These are phyloP conservation scores for Canariomyces notabilis DNA, from an alignment of 2,329 filamentous ascomycete species.

Conservation along the genomic window DNA sequence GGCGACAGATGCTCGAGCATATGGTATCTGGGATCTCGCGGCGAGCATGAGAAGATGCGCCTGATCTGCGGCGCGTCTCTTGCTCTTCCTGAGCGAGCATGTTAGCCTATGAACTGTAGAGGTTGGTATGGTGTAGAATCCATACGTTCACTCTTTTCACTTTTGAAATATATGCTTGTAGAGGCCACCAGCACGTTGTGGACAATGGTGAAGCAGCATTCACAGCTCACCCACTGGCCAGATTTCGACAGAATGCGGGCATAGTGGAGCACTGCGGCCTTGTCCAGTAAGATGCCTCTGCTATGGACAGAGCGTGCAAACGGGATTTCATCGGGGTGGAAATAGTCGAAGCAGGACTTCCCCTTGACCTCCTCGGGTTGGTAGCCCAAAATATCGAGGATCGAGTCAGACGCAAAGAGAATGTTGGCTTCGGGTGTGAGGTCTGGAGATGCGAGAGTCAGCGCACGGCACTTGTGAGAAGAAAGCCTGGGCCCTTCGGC, in stretches of 20 bases:
- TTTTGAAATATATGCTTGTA: conserved; percentile 69
- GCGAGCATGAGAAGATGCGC: conserved; percentile 74
- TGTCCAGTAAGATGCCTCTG: conserved; percentile 71
- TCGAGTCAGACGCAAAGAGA: conserved; percentile 77
- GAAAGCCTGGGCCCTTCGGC: neutral
- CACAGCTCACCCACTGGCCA: conserved; percentile 71
- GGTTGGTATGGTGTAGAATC: conserved; percentile 17
- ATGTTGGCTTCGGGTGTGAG: conserved; percentile 71
- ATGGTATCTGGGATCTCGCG: conserved; percentile 78
- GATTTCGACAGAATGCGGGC: conserved; percentile 64
- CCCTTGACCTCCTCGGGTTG: conserved; percentile 69
- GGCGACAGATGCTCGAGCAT: conserved; percentile 82
- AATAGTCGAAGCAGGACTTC: conserved; percentile 78
- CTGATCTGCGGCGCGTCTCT: conserved; percentile 73
- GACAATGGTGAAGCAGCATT: conserved; percentile 85
- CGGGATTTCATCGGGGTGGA: conserved; percentile 74
- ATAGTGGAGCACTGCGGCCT: conserved; percentile 79
- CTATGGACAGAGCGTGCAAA: conserved; percentile 68
- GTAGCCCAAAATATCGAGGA: conserved; percentile 78
- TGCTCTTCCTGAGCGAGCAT: conserved; percentile 58
- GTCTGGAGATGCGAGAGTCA: conserved; percentile 45
- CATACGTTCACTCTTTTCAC: conserved; percentile 70
- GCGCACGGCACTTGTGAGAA: neutral
- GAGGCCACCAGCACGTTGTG: conserved; percentile 84
- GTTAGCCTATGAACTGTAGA: conserved; percentile 9